A percentile compares a stretch with the other conserved stretches of the same genome.
Evolutionary conservation across 257 asterid genomes (phyloP).

Genomic region (Przewalskia tangutica): DNA sequence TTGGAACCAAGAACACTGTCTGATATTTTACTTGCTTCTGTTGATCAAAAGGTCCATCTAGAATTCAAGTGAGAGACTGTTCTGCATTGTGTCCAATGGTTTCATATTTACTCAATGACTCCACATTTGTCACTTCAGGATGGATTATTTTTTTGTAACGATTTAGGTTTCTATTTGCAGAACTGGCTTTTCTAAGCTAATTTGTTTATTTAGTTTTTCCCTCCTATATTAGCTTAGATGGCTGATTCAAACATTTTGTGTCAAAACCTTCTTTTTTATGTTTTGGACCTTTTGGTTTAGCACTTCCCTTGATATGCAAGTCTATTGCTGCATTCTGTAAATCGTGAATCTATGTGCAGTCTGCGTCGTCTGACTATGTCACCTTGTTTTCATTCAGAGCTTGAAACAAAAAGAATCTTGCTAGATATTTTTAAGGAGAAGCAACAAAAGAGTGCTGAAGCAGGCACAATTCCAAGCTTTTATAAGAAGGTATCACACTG

Average conservation of each 20-base stretch:
- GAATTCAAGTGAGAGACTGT: not conserved
- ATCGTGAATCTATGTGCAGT: not conserved
- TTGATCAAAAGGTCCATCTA: not conserved
- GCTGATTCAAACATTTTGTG: not conserved
- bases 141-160: not conserved
- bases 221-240: not conserved
- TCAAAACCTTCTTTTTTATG: not conserved
- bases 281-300: not conserved
- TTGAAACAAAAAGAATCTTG: conserved; percentile 89
- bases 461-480: conserved; percentile 89
- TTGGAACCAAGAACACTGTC: not conserved
- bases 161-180: not conserved
- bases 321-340: not conserved
- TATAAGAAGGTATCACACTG: conserved; percentile 59
- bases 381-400: conserved; percentile 36
- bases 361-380: conserved; percentile 9
- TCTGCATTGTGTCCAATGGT: not conserved
- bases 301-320: not conserved
- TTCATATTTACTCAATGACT: not conserved
- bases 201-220: not conserved
- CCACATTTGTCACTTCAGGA: not conserved
- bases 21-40: not conserved
- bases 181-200: not conserved
- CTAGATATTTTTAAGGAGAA: conserved; percentile 91
- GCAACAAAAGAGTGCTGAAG: conserved; percentile 88